Conservation (phyloP, 176 grass and related monocot species). For the Phoenix roebelenii region DNA sequence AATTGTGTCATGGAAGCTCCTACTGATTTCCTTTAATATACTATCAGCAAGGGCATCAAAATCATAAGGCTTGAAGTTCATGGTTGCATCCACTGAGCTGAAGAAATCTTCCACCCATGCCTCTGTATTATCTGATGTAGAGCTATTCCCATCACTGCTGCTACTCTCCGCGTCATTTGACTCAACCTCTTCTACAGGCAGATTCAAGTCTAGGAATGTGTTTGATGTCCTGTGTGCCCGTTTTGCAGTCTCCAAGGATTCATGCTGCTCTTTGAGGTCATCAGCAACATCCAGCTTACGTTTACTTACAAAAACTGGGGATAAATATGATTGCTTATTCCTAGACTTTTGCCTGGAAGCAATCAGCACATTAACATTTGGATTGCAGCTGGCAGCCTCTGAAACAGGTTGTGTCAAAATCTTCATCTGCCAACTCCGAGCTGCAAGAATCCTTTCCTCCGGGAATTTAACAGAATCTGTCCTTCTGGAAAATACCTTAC, state of each 20-base stretch:
- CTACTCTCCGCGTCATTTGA: constrained; percentile 15
- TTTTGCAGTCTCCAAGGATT: constrained; percentile 28
- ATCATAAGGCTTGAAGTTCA: constrained; percentile 48
- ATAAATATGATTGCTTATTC: constrained; percentile 16
- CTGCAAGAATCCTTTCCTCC: constrained; percentile 47
- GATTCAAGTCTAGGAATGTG: constrained; percentile 58
- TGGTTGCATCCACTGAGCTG: constrained; percentile 26
- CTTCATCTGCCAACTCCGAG: constrained; percentile 46
- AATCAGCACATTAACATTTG: constrained; percentile 16
- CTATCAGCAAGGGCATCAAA: constrained; percentile 47
- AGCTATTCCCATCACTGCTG: constrained; percentile 26
- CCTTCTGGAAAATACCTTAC: constrained; percentile 7
- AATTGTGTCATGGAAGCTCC: constrained; percentile 11
- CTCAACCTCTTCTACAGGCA: constrained; percentile 43
- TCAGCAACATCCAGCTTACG: constrained; percentile 33
- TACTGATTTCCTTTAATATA: constrained; percentile 46
- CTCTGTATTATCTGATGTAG: constrained; percentile 26
- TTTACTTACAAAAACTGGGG: constrained; percentile 30
- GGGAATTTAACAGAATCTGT: constrained; percentile 37
- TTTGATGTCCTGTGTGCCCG: constrained; percentile 32
- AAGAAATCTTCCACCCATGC: constrained; percentile 38
- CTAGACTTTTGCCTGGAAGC: constrained; percentile 14
- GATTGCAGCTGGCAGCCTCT: constrained; percentile 1
- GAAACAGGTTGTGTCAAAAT: constrained; percentile 32
- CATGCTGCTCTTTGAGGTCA: constrained; percentile 19